Evolutionary conservation across 352 stramenopile genomes (phyloP), one percentile per base, ranked within the genome.

Genomic region (Peronospora destructor): DNA sequence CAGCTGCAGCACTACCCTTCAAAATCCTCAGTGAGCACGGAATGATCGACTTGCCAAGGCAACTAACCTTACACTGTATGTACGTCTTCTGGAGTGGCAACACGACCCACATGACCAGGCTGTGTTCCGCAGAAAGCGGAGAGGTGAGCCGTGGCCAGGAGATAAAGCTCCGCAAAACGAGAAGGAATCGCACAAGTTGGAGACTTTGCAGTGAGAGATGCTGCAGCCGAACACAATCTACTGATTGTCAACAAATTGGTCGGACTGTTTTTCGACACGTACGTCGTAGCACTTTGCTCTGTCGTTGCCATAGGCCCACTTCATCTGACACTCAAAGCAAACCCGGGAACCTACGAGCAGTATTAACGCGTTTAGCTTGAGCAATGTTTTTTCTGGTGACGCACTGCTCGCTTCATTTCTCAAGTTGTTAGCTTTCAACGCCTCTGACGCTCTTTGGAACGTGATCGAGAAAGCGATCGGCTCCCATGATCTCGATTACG

Each of bases 381-480:
- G n/a, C 36, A 42, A 42, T 34, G n/a, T n/a, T n/a, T n/a, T n/a
- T n/a, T n/a, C n/a, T 14, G 6, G 11, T 36, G 12, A 26, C 11
- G 30, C 30, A 6, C 30, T 16, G 30, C 12, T 36, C 11, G 30
- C 12, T 36, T 36, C 13, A 16, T 7, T 34, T 14, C 28, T 13
- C 4, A 33, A 33, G 28, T 33, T 14, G 8, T 17, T 33, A 4
- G 5, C 33, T 9, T 44, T 67, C 53, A 68, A 28, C 56, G 51
- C 23, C 62, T 37, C 0, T 58, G 51, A 23, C 53, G 32, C 6
- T 53, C 51, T 16, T 47, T 33, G 28, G 56, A 72, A 16, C 51
- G 44, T 19, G 64, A 73, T 28, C 67, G 53, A 41, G 60, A 73
- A 4, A 30, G 50, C 14, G 66, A 77, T 5, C 41, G 53, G 13